Evolutionary conservation across 495 filamentous ascomycete genomes (phyloP).

Genomic region (Tuber borchii): DNA sequence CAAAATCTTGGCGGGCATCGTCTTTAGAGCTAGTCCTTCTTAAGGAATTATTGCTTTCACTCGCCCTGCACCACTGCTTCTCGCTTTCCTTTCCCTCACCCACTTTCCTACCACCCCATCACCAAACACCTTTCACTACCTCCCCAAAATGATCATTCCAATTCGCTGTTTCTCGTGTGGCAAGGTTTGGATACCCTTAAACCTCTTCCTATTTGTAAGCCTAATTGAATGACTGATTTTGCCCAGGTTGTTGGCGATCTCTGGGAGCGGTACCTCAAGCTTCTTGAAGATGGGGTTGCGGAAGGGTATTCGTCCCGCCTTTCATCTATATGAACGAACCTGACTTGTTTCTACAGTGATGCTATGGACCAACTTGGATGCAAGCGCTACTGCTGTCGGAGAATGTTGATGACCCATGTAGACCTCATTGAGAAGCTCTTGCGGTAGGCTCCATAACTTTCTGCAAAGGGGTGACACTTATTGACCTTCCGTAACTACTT

Average conservation of each 20-base stretch:
- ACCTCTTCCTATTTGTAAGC: neutral
- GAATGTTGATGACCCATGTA: slow-evolving; percentile 99
- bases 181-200: slow-evolving; percentile 58
- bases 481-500: slow-evolving; percentile 5
- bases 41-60: neutral
- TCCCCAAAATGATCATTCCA: slow-evolving; percentile 83
- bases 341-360: slow-evolving; percentile 53
- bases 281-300: slow-evolving; percentile 66
- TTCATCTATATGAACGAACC: neutral
- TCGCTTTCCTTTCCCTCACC: neutral
- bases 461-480: neutral
- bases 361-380: slow-evolving; percentile 90
- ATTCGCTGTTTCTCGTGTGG: slow-evolving; percentile 98
- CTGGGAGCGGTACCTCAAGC: slow-evolving; percentile 85
- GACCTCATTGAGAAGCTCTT: slow-evolving; percentile 97
- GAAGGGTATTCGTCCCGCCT: slow-evolving; percentile 26
- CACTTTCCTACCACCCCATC: neutral
- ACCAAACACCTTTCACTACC: neutral
- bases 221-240: slow-evolving; percentile 48
- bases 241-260: slow-evolving; percentile 85
- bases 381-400: slow-evolving; percentile 92
- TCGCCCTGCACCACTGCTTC: neutral
- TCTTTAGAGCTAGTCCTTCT: slow-evolving; percentile 3
- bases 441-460: slow-evolving; percentile 54
- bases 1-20: slow-evolving; percentile 20